These are phyloP conservation scores for Fusarium luffae DNA, from an alignment of 2,329 filamentous ascomycete species.

Conservation along the genomic window DNA sequence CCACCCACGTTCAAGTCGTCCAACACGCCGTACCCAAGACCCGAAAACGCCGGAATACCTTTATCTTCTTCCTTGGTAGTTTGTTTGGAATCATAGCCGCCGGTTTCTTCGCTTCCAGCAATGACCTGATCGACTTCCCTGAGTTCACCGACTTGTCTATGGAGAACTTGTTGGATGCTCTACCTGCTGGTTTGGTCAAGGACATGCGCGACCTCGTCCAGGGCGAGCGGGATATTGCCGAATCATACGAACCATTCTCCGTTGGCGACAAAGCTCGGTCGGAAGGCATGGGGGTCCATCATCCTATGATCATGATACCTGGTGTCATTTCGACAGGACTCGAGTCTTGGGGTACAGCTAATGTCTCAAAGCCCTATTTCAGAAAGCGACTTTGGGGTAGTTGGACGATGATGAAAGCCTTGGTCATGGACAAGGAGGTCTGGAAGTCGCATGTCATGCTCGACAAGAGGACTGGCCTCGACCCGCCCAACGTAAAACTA, in stretches of 20 bases:
- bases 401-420: constrained; percentile 98
- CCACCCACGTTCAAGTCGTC: constrained; percentile 56
- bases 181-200: constrained; percentile 85
- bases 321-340: constrained; percentile 97
- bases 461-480: constrained; percentile 88
- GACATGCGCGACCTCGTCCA: constrained; percentile 89
- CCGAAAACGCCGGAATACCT: constrained; percentile 78
- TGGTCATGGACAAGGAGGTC: constrained; percentile 90
- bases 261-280: constrained; percentile 85
- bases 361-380: constrained; percentile 88
- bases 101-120: constrained; percentile 88
- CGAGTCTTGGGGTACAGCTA: constrained; percentile 94
- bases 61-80: constrained; percentile 89
- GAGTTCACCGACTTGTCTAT: constrained; percentile 79
- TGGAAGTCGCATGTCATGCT: constrained; percentile 99
- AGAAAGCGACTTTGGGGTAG: constrained; percentile 95
- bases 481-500: constrained; percentile 89
- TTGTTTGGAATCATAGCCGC: constrained; percentile 91
- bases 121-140: constrained; percentile 86
- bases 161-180: constrained; percentile 85
- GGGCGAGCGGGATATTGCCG: constrained; percentile 82
- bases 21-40: constrained; percentile 58
- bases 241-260: constrained; percentile 93
- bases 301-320: constrained; percentile 96
- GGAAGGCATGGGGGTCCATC: constrained; percentile 83